Conservation (phyloP, 2,329 filamentous ascomycete genomes). For the Fusarium begoniae region DNA sequence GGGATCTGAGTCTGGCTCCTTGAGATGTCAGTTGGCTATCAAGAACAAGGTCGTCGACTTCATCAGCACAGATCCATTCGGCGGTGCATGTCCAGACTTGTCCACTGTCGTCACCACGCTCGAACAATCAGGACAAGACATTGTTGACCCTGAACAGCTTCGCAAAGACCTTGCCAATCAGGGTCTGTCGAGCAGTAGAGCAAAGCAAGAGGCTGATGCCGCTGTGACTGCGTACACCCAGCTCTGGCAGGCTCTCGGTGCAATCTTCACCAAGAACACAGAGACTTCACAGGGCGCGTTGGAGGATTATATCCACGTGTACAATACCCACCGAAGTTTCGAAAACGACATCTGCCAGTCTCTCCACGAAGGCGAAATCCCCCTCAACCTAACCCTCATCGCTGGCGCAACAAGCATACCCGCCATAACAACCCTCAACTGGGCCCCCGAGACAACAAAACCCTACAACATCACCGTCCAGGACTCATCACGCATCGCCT, state of each 20-base stretch:
- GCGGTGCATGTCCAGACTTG: conserved; percentile 48
- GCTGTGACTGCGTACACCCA: conserved; percentile 43
- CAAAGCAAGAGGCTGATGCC: conserved; percentile 37
- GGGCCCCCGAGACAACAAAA: conserved; percentile 39
- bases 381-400: conserved; percentile 46
- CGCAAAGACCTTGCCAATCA: conserved; percentile 40
- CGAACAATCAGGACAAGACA: conserved; percentile 40
- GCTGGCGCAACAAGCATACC: conserved; percentile 45
- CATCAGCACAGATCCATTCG: conserved; percentile 48
- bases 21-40: conserved; percentile 46
- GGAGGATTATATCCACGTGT: conserved; percentile 45
- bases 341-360: conserved; percentile 48
- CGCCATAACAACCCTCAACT: conserved; percentile 44
- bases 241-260: conserved; percentile 46
- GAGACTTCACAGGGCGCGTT: conserved; percentile 37
- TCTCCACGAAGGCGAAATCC: conserved; percentile 45
- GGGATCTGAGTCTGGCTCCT: conserved; percentile 41
- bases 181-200: conserved; percentile 25
- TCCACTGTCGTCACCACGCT: conserved; percentile 49
- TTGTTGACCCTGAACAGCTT: conserved; percentile 42
- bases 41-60: conserved; percentile 46
- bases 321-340: conserved; percentile 44
- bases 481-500: conserved; percentile 46
- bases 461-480: conserved; percentile 48
- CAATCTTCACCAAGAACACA: conserved; percentile 42